Percentiles rank a stretch among this genome's conserved stretches.
phyloP scores from a whole-genome alignment of 169 alveolate genomes.

The Plasmodium gonderi region DNA sequence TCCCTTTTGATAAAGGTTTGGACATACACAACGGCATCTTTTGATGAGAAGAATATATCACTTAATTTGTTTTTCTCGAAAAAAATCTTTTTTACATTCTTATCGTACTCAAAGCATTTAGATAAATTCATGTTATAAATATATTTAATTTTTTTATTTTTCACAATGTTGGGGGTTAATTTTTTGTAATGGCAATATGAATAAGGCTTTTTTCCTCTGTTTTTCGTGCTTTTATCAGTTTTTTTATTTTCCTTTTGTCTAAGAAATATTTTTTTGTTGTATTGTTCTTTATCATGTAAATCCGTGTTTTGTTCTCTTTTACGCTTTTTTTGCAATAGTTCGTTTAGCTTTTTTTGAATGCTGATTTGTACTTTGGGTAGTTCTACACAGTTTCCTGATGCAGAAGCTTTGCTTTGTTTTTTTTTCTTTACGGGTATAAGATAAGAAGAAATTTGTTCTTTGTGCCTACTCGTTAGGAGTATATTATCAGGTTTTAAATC shows the following conservation, averaged over 20 bases:
- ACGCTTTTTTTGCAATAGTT: background rate
- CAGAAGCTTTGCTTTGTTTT: background rate
- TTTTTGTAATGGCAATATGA: constrained; percentile 10
- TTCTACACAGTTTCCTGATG: background rate
- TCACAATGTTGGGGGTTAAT: constrained; percentile 19
- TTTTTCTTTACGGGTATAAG: constrained; percentile 20
- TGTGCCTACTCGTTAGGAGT: constrained; percentile 16
- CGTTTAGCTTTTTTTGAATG: background rate
- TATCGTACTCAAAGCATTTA: constrained; percentile 42
- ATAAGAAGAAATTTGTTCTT: constrained; percentile 11
- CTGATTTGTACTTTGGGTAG: background rate
- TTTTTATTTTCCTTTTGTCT: constrained; percentile 9
- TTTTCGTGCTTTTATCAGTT: background rate
- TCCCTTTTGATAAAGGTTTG: constrained; percentile 36
- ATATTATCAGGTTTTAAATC: constrained; percentile 70
- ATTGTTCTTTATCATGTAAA: background rate
- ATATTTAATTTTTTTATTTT: constrained; percentile 68
- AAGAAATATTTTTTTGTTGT: background rate
- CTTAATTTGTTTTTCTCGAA: constrained; percentile 53
- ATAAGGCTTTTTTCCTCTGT: background rate
- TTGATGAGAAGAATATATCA: constrained; percentile 19
- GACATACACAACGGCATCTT: constrained; percentile 17
- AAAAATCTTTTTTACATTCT: constrained; percentile 19
- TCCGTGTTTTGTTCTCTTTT: background rate
- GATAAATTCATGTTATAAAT: constrained; percentile 32